Base-by-base conservation (phyloP, 805 yeast species). In the Teunomyces barrocoloradensis region DNA sequence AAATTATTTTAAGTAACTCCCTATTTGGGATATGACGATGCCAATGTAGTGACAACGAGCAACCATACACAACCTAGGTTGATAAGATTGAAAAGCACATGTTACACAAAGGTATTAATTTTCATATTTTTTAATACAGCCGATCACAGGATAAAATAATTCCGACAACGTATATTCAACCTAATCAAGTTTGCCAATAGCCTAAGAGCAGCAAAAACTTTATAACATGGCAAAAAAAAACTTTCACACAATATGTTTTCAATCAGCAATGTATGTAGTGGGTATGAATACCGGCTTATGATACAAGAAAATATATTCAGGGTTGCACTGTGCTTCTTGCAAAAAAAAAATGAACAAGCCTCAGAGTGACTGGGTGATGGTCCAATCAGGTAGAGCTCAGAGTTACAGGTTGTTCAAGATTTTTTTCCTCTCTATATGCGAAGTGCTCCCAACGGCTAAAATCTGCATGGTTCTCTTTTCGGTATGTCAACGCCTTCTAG, bases 401-500 rank as follows among this genome's bases (percentile, higher is more conserved):
- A 6, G 15, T 6, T 32, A 32, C 17, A 32, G 17, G 11, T n/a
- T 32, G 3, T 4, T 10, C 17, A 13, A 32, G 15, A 32, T 32
- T 32, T 30, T 13, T 32, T 32, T 32, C 12, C 17, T 15, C 17
- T 15, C 17, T 32, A 15, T 32, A 32, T 32, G 34, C 34, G 20
- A 35, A 35, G 38, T 35, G 38, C 38, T 20, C 38, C 38, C 38
- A 35, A 35, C 38, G 38, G 38, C 38, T 18, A 18, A 35, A 35
- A 35, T 37, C 40, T 37, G 29, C 18, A 23, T 20, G 11, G 40
- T 21, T 37, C 40, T 37, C 27, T 6, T n/a, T 37, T 12, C 29
- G 40, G 40, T 20, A 37, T 23, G 25, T 15, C 11, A 23, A 35
- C 29, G 40, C 40, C 40, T n/a, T 13, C 12, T 6, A n/a, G 4